These are phyloP conservation scores for Yarrowia bubula DNA, from an alignment of 805 yeast species.

Conservation along the genomic window DNA sequence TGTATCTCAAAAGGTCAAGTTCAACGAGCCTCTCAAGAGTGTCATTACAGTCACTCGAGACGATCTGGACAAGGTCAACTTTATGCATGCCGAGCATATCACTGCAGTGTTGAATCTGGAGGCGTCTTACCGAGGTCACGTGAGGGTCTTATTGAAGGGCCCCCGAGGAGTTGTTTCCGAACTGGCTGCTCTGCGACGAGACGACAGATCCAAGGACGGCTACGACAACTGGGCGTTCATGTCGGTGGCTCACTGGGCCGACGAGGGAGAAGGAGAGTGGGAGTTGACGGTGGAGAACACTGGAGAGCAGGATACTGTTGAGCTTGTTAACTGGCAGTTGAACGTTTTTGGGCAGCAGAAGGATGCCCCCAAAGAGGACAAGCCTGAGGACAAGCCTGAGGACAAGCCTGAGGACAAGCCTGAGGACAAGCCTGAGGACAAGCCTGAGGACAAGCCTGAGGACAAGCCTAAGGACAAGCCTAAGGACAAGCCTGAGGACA, in stretches of 20 bases:
- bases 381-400: conserved; percentile 39
- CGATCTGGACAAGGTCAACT: conserved; percentile 53
- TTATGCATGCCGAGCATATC: conserved; percentile 80
- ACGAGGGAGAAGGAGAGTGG: conserved; percentile 79
- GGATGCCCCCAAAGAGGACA: conserved; percentile 44
- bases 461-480: conserved; percentile 43
- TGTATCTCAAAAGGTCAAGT: conserved; percentile 33
- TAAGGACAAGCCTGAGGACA: neutral
- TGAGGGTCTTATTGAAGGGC: conserved; percentile 62
- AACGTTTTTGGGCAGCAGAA: conserved; percentile 77
- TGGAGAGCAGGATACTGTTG: conserved; percentile 37
- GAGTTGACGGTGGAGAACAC: conserved; percentile 51
- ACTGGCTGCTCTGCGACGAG: conserved; percentile 64
- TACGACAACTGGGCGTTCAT: conserved; percentile 85
- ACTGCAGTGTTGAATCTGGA: conserved; percentile 73
- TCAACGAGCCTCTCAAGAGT: conserved; percentile 14
- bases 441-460: conserved; percentile 34
- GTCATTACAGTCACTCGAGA: conserved; percentile 48
- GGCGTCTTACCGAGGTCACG: conserved; percentile 65
- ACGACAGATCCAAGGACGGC: conserved; percentile 58
- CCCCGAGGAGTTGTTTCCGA: conserved; percentile 75
- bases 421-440: conserved; percentile 52
- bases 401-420: conserved; percentile 54
- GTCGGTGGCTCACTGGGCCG: conserved; percentile 99
- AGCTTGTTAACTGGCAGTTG: conserved; percentile 68